Conservation (phyloP, 208 protist species). For the Herpetomonas samuelpessoai region DNA sequence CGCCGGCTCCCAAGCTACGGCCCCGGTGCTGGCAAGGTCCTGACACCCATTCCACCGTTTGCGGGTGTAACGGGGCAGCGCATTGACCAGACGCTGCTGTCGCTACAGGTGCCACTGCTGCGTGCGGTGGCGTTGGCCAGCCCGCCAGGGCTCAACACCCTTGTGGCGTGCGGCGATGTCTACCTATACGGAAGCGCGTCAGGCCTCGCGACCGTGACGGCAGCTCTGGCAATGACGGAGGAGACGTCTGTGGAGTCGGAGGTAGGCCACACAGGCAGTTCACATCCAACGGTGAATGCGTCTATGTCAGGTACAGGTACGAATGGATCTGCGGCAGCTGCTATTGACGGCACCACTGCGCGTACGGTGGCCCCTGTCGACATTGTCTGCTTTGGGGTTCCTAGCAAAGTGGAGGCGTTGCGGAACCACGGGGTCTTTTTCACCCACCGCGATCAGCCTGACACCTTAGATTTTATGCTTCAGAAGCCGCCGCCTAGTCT, state of each 20-base stretch:
- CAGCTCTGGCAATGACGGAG: too few relatives aligned
- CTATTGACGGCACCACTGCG: not conserved
- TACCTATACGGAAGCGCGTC: slow-evolving; percentile 12
- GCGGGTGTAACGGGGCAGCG: slow-evolving; percentile 24
- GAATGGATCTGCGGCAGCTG: slow-evolving; percentile 9
- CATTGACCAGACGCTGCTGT: slow-evolving; percentile 35
- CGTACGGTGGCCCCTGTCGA: slow-evolving; percentile 21
- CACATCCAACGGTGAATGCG: not conserved
- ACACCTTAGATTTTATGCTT: slow-evolving; percentile 42
- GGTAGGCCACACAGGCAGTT: too few relatives aligned
- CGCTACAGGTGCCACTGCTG: slow-evolving; percentile 28
- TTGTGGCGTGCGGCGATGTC: slow-evolving; percentile 43
- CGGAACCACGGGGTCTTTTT: slow-evolving; percentile 45
- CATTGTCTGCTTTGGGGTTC: slow-evolving; percentile 49
- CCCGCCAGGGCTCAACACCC: slow-evolving; percentile 27
- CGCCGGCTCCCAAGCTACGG: slow-evolving; percentile 51
- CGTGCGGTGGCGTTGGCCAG: slow-evolving; percentile 15
- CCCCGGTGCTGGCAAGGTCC: slow-evolving; percentile 29
- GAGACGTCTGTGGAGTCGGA: too few relatives aligned
- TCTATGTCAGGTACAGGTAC: slow-evolving; percentile 1
- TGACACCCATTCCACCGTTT: slow-evolving; percentile 41
- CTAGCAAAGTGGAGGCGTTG: slow-evolving; percentile 12
- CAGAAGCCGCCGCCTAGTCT: slow-evolving; percentile 45
- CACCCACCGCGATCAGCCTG: slow-evolving; percentile 11
- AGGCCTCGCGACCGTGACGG: not conserved